Percentiles rank a stretch among this genome's conserved stretches.
Evolutionary conservation across 1,284 basidiomycete species (phyloP).

Genomic region (Cutaneotrichosporon sp.): DNA sequence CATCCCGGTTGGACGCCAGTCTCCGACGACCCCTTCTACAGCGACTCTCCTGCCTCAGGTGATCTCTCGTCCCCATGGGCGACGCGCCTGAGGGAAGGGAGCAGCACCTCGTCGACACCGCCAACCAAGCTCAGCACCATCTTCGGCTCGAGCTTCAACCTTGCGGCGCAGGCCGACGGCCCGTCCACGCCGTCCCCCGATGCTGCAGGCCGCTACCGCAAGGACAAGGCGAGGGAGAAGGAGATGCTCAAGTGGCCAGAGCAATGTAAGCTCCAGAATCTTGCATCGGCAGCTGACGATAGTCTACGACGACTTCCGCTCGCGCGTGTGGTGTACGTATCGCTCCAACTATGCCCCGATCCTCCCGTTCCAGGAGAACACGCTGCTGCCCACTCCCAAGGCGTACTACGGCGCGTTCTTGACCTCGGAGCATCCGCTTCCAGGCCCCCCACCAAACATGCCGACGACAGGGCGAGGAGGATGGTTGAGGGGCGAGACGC

Average conservation of each 20-base stretch:
- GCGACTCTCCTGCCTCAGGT: background rate
- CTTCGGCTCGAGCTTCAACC: conserved; percentile 31
- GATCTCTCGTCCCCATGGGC: conserved; percentile 15
- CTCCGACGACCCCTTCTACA: conserved; percentile 7
- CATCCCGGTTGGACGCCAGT: conserved; percentile 60
- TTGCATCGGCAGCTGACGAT: conserved; percentile 50
- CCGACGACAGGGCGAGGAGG: conserved; percentile 10
- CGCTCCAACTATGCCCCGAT: conserved; percentile 86
- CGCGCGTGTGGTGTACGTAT: conserved; percentile 87
- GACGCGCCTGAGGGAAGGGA: conserved; percentile 14
- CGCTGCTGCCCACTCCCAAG: conserved; percentile 43
- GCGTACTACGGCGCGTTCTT: conserved; percentile 58
- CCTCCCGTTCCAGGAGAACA: conserved; percentile 57
- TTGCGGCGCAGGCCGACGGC: conserved; percentile 13
- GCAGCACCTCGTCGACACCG: conserved; percentile 12
- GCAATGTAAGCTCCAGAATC: conserved; percentile 49
- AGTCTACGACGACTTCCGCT: conserved; percentile 89
- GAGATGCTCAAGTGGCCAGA: conserved; percentile 50
- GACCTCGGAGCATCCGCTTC: conserved; percentile 16
- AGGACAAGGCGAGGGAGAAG: conserved; percentile 39
- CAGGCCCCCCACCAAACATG: too few relatives aligned
- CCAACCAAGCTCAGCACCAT: conserved; percentile 49
- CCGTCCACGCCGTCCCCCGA: conserved; percentile 15
- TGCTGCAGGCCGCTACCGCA: conserved; percentile 16
- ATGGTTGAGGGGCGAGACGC: conserved; percentile 63